phyloP scores from a whole-genome alignment of 1,284 basidiomycete genomes.

The Athelia sp. region DNA sequence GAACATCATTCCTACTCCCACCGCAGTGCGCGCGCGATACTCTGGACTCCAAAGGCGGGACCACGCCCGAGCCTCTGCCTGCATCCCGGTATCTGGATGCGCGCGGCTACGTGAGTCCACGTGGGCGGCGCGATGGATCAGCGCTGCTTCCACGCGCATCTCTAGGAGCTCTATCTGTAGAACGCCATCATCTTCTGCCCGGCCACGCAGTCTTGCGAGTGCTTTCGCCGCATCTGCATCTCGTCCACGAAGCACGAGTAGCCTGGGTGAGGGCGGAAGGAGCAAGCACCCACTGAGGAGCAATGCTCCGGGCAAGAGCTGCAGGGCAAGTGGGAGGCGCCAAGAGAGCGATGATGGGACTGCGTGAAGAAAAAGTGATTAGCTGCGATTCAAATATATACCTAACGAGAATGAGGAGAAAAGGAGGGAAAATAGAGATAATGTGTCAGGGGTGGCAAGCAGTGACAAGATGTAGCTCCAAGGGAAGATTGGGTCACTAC shows the following conservation, averaged over 20 bases:
- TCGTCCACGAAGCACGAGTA: constrained; percentile 54
- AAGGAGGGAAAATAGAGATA: too few species aligned
- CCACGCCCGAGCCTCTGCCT: constrained; percentile 47
- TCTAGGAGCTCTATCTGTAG: constrained; percentile 64
- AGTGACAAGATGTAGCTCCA: too few species aligned
- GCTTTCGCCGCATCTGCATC: constrained; percentile 47
- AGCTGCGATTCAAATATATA: too few species aligned
- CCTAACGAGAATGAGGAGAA: too few species aligned
- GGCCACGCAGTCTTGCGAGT: constrained; percentile 50
- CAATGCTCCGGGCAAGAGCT: constrained; percentile 64
- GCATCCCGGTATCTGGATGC: not conserved
- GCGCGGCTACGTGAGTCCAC: constrained; percentile 18
- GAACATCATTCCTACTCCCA: constrained; percentile 71
- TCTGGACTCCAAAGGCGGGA: constrained; percentile 43
- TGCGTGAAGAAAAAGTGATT: too few species aligned
- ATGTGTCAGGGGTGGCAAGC: too few species aligned
- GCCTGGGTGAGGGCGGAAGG: constrained; percentile 70
- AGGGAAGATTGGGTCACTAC: too few species aligned
- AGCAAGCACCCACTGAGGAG: constrained; percentile 59
- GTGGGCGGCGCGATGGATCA: constrained; percentile 33
- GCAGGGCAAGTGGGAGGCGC: constrained; percentile 72
- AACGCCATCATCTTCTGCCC: constrained; percentile 36
- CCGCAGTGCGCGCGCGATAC: constrained; percentile 54
- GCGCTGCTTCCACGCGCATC: constrained; percentile 59
- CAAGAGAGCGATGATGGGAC: constrained; percentile 61